Percentiles rank a stretch among this genome's conserved stretches.
phyloP scores from a whole-genome alignment of 352 stramenopile genomes.

The Phytophthora citricola region DNA sequence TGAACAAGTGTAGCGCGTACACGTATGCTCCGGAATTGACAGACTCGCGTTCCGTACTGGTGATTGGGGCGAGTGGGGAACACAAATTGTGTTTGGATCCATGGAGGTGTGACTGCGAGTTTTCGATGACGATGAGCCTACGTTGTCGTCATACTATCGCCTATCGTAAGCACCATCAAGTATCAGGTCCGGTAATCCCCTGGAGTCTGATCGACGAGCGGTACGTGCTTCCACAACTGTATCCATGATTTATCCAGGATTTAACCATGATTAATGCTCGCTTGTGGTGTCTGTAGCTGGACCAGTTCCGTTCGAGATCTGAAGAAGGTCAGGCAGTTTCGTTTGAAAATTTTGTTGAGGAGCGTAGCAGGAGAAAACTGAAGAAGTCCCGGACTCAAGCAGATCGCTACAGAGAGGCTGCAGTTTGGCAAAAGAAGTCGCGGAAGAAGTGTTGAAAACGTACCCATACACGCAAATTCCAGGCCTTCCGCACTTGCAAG shows the following conservation, averaged over 20 bases:
- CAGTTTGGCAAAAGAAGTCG: slow-evolving; percentile 2
- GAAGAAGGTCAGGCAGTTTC: slow-evolving; percentile 1
- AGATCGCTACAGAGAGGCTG: slow-evolving; percentile 5
- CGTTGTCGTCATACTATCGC: slow-evolving; percentile 28
- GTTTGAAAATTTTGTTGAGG: neutral
- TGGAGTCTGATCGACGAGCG: slow-evolving; percentile 12
- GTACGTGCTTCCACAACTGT: slow-evolving; percentile 2
- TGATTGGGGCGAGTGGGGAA: neutral
- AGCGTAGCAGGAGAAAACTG: neutral
- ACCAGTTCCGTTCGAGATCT: neutral
- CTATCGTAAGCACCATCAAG: slow-evolving; percentile 5
- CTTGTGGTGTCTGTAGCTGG: slow-evolving; percentile 5
- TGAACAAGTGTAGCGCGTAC: neutral
- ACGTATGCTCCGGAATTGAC: neutral
- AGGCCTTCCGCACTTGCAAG: neutral
- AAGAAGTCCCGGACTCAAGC: neutral
- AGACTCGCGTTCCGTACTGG: neutral
- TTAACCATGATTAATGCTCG: too few species aligned
- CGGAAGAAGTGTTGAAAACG: too few species aligned
- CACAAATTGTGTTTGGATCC: slow-evolving; percentile 7
- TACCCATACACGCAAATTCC: slow-evolving; percentile 1
- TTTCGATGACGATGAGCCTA: neutral
- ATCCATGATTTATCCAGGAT: slow-evolving; percentile 2
- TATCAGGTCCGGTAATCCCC: slow-evolving; percentile 8
- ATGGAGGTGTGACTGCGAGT: slow-evolving; percentile 6